Evolutionary conservation across 2,329 filamentous ascomycete species (phyloP), one percentile per base, ranked within the genome.

Genomic region (Nigrograna mackinnonii): DNA sequence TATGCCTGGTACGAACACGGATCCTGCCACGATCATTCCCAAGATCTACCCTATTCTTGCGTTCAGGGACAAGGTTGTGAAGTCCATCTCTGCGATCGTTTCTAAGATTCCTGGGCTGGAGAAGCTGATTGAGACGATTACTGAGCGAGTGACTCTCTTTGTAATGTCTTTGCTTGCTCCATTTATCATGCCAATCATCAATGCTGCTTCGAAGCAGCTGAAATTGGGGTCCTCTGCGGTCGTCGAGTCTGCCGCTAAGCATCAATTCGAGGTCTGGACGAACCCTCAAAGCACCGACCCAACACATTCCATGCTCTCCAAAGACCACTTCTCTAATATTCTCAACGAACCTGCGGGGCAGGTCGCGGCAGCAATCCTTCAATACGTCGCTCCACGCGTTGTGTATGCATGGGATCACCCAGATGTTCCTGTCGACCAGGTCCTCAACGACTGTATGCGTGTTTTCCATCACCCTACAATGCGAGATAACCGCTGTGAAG

Each of bases 341-440:
- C 57, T 78, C 14, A 78, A 78, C 52, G 60, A 69, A 39, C 75
- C 75, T 4, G 73, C 75, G 5, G 75, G 75, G 7, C 65, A 73
- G 50, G 64, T 77, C 7, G 75, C 75, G 3, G 66, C 72, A 5
- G 61, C 58, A 0, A 87, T 96, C 44, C 72, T 97, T 18, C 84
- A 95, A 74, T 97, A 95, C 58, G 83, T 87, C 22, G 89, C 91
- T 2, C 92, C 92, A 2, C 87, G 92, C 22, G 74, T 97, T 35
- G 78, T 99, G 16, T 95, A 92, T 62, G 92, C 91, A 3, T 97
- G 91, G 90, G 89, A 97, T 52, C 88, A 97, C 64, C 82, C 87
- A 3, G 83, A 86, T 32, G 84, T 96, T 1, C 83, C 89, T 0
- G 86, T 94, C 4, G 82, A 95, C 26, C 87, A 95, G 67, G 86